Percentiles rank a stretch among this genome's conserved stretches.
Evolutionary conservation across 2,329 filamentous ascomycete species (phyloP).

Genomic region (Cladosporium sp.): DNA sequence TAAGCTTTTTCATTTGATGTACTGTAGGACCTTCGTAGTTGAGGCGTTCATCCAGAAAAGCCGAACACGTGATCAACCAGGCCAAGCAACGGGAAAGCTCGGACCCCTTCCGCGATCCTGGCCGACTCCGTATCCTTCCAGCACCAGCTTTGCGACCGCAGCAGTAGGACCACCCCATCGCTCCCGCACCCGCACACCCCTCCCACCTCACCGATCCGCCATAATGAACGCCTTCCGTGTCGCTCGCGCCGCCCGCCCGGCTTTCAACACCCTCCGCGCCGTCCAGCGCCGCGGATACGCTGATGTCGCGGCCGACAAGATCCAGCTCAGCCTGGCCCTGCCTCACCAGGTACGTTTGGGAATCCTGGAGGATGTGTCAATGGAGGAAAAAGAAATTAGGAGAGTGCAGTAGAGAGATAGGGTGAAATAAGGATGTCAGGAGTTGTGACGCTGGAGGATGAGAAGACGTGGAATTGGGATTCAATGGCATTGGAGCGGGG

Average conservation of each 20-base stretch:
- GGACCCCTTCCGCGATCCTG: slow-evolving; percentile 3
- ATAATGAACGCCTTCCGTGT: slow-evolving; percentile 93
- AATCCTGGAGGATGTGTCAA: background rate
- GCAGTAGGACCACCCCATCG: slow-evolving; percentile 5
- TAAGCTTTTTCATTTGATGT: too few species aligned
- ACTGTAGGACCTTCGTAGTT: too few species aligned
- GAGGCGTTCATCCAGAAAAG: too few species aligned
- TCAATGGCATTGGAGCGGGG: background rate
- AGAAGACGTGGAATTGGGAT: background rate
- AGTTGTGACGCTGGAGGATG: background rate
- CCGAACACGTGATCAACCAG: background rate
- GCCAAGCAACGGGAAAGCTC: slow-evolving; percentile 6
- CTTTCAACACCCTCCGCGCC: slow-evolving; percentile 56
- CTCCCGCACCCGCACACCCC: slow-evolving; percentile 9
- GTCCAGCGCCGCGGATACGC: slow-evolving; percentile 86
- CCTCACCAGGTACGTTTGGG: slow-evolving; percentile 85
- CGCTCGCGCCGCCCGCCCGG: slow-evolving; percentile 79
- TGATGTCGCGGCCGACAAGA: slow-evolving; percentile 53
- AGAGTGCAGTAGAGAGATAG: background rate
- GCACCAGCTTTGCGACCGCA: slow-evolving; percentile 9
- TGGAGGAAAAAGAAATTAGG: background rate
- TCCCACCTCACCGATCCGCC: slow-evolving; percentile 10
- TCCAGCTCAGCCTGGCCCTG: slow-evolving; percentile 96
- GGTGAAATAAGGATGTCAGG: background rate
- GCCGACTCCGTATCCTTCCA: slow-evolving; percentile 1